Evolutionary conservation across 169 alveolate genomes (phyloP).

Genomic region (Besnoitia besnoiti): DNA sequence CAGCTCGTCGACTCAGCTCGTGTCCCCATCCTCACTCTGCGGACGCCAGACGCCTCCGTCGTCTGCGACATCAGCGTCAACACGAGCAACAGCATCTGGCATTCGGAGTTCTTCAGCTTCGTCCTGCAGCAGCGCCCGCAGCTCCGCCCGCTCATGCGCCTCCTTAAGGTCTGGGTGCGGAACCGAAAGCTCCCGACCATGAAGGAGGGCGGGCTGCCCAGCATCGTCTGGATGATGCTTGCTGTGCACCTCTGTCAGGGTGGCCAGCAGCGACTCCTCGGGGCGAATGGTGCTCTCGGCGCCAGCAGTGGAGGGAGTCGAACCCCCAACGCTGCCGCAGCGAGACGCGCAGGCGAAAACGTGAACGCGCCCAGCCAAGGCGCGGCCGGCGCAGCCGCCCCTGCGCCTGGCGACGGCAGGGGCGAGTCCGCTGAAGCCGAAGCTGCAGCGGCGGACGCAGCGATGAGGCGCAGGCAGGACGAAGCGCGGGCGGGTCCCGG

Average conservation of each 20-base stretch:
- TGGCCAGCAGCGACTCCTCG: background rate
- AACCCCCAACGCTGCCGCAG: background rate
- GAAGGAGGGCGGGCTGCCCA: conserved; percentile 92
- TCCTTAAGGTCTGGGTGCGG: conserved; percentile 84
- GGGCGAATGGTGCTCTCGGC: background rate
- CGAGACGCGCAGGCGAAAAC: background rate
- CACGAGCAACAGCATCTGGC: conserved; percentile 85
- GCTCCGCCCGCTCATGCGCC: conserved; percentile 84
- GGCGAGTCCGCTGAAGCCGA: too few species aligned
- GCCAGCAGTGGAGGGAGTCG: background rate
- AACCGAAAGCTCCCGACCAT: conserved; percentile 86
- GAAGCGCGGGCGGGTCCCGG: too few species aligned
- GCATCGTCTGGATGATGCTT: conserved; percentile 89
- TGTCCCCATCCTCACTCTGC: conserved; percentile 87
- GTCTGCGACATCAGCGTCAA: conserved; percentile 90
- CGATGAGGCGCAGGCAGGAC: too few species aligned
- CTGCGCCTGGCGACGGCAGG: too few species aligned
- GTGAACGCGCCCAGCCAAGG: background rate
- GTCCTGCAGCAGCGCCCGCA: conserved; percentile 82
- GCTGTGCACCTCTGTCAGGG: conserved; percentile 70
- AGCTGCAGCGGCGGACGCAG: too few species aligned
- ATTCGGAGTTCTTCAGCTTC: conserved; percentile 83
- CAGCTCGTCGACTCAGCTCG: conserved; percentile 88
- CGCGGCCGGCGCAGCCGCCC: background rate
- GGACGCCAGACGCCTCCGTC: conserved; percentile 77